Conservation (phyloP, 2,329 filamentous ascomycete species). For the Hymenoscyphus albidus region DNA sequence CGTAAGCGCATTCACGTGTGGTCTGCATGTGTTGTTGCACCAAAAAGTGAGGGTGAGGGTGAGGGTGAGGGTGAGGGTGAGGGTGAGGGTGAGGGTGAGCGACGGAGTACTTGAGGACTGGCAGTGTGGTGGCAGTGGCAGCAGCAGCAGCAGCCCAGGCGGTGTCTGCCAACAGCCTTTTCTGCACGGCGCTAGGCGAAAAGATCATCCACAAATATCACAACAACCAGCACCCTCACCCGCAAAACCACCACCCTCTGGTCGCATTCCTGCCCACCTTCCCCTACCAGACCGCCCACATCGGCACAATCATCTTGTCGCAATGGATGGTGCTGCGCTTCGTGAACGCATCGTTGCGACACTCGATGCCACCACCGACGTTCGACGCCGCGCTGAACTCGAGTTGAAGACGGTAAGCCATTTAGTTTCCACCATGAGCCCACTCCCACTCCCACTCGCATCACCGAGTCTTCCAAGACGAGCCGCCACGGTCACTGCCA, state of each 20-base stretch:
- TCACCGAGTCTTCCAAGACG: not conserved
- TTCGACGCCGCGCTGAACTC: constrained; percentile 71
- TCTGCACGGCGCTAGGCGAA: not conserved
- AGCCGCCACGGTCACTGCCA: not conserved
- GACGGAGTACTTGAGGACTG: too few relatives aligned
- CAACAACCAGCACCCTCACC: not conserved
- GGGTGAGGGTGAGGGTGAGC: not conserved
- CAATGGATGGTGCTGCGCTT: constrained; percentile 71
- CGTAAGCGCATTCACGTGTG: not conserved
- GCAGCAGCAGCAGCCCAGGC: not conserved
- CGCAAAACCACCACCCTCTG: constrained; percentile 5
- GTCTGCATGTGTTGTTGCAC: not conserved
- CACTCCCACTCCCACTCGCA: not conserved
- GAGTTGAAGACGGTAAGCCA: constrained; percentile 73
- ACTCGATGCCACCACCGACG: constrained; percentile 69
- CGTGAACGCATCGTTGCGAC: constrained; percentile 74
- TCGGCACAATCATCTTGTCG: constrained; percentile 19
- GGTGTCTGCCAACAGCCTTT: not conserved
- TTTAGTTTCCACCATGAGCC: not conserved
- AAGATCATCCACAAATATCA: constrained; percentile 2
- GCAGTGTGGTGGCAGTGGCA: too few relatives aligned
- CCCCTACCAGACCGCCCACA: constrained; percentile 2
- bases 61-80: too few relatives aligned
- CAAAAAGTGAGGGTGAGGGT: not conserved
- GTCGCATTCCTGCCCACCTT: constrained; percentile 15